Evolutionary conservation across 306 rosid species (phyloP).

Genomic region (Cucurbita moschata): DNA sequence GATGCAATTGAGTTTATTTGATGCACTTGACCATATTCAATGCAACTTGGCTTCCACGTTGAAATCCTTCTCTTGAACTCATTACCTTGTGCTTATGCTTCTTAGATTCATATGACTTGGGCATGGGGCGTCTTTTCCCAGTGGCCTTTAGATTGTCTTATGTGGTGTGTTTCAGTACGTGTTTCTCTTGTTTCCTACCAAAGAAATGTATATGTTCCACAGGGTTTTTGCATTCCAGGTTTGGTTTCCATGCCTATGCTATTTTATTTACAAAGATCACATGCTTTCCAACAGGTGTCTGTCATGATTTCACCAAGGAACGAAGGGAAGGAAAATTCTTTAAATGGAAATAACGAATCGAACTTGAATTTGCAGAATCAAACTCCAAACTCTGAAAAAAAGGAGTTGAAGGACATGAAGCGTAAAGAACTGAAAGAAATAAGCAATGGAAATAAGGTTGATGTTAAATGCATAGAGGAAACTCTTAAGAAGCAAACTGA

Average conservation of each 20-base stretch:
- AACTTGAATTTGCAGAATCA: conserved; percentile 9
- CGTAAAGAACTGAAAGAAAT: conserved; percentile 39
- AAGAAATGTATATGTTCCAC: neutral
- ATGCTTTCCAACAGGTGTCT: conserved; percentile 18
- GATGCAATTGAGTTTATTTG: no score
- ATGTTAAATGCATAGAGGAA: conserved; percentile 9
- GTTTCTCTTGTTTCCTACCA: neutral
- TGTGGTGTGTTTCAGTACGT: neutral
- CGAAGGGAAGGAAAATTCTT: conserved; percentile 47
- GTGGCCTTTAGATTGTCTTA: neutral
- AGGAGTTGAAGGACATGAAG: conserved; percentile 26
- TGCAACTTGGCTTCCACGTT: neutral
- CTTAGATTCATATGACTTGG: neutral
- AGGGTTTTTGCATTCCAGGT: neutral
- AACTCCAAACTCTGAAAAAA: neutral
- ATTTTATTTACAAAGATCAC: neutral
- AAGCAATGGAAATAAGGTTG: conserved; percentile 31
- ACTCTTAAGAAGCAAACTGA: conserved; percentile 10
- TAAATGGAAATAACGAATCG: conserved; percentile 16
- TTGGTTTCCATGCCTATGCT: neutral
- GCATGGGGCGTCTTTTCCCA: neutral
- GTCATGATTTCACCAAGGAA: conserved; percentile 18
- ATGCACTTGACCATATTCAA: neutral
- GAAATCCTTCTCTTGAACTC: neutral
- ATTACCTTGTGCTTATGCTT: neutral